Evolutionary conservation across 257 asterid genomes (phyloP).

Genomic region (Penstemon davidsonii): DNA sequence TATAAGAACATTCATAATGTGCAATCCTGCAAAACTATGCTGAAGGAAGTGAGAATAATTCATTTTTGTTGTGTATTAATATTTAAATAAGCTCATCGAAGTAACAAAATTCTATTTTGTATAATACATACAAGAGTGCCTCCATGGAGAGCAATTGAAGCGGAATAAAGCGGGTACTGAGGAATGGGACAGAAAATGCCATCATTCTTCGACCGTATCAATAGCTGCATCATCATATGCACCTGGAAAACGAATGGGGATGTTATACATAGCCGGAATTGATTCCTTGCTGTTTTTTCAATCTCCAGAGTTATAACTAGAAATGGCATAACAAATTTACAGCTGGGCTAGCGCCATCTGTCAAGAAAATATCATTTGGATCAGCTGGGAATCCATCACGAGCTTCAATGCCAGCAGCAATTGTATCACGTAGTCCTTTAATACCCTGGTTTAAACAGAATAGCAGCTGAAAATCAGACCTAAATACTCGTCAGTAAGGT

Average conservation of each 20-base stretch:
- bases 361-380: conserved; percentile 91
- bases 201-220: conserved; percentile 76
- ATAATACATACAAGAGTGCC: conserved; percentile 79
- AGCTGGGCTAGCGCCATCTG: conserved; percentile 99
- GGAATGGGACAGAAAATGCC: conserved; percentile 98
- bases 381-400: conserved; percentile 97
- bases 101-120: background rate
- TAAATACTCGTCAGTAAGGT: background rate
- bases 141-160: conserved; percentile 90
- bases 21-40: background rate
- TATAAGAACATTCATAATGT: conserved; percentile 20
- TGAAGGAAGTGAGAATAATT: background rate
- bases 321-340: conserved; percentile 36
- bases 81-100: too few relatives aligned
- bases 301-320: background rate
- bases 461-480: conserved; percentile 3
- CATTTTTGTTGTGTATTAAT: too few relatives aligned
- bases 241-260: conserved; percentile 49
- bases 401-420: conserved; percentile 92
- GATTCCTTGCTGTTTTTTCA: background rate
- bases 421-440: conserved; percentile 91
- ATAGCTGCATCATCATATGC: conserved; percentile 98
- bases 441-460: conserved; percentile 58
- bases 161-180: conserved; percentile 90
- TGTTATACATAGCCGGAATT: conserved; percentile 11